Evolutionary conservation across 2,329 filamentous ascomycete genomes (phyloP), one percentile per base, ranked within the genome.

Genomic region (Calonectria hongkongensis): DNA sequence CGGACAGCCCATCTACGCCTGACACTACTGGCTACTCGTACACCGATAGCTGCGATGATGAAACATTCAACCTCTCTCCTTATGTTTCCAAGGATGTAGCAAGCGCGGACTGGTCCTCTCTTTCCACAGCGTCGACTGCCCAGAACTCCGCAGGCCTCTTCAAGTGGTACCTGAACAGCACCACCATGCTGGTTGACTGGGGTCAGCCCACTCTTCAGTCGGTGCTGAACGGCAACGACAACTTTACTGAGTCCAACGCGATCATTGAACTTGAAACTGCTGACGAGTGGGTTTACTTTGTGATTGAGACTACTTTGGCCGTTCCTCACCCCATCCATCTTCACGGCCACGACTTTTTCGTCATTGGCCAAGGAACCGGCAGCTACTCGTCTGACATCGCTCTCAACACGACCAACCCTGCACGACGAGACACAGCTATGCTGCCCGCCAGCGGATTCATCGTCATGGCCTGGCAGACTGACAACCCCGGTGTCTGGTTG

Each of bases 101-200:
- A 3, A 36, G 54, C 5, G 36, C 54, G 1, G 54, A 60, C 21
- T 60, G 54, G 54, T 39, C 33, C 3, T 33, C 33, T 6, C 54
- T 60, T 41, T 6, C 21, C 3, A 13, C 25, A 3, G 54, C 54
- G 6, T 41, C 54, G 3, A 30, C 36, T 7, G 54, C 4, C 18
- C 21, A 12, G 21, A 60, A 60, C 33, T 27, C 33, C 4, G 54
- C 33, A 27, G 54, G 54, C 13, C 54, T 60, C 21, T 60, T 60
- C 33, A 60, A 60, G 15, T 60, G 54, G 54, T 60, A 60, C 21
- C 54, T 60, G 5, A 60, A 60, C 54, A 60, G 33, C 33, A 60
- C 54, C 6, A 41, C 36, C 21, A 60, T 60, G 54, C 33, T 60
- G 1, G 54, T 60, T 4, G 54, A 60, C 21, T 60, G 54, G 54